phyloP scores from a whole-genome alignment of 495 filamentous ascomycete genomes.

The Aspergillus ellipticus region DNA sequence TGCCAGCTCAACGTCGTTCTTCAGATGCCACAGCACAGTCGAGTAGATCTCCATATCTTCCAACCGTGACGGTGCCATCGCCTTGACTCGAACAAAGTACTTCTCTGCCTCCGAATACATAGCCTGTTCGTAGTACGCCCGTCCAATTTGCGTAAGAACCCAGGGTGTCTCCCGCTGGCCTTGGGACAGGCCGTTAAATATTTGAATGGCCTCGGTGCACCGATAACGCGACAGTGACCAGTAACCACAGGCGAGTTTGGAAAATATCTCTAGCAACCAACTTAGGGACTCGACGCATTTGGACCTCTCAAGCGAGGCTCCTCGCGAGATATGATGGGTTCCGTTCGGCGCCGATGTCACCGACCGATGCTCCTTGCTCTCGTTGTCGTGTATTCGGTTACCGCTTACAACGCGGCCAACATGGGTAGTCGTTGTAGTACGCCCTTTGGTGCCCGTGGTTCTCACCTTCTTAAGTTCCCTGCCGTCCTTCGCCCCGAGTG shows the following conservation, averaged over 20 bases:
- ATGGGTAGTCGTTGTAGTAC: conserved; percentile 52
- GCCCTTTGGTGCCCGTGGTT: conserved; percentile 57
- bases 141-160: conserved; percentile 85
- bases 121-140: conserved; percentile 83
- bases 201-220: conserved; percentile 68
- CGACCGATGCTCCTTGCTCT: conserved; percentile 52
- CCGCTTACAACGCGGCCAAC: conserved; percentile 85
- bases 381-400: conserved; percentile 65
- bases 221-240: conserved; percentile 72
- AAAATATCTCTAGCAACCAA: conserved; percentile 78
- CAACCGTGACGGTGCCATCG: conserved; percentile 70
- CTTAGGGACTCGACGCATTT: conserved; percentile 73
- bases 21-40: conserved; percentile 93
- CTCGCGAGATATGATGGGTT: conserved; percentile 25
- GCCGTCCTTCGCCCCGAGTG: conserved; percentile 54
- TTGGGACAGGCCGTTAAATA: conserved; percentile 63
- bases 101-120: conserved; percentile 82
- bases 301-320: conserved; percentile 32
- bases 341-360: conserved; percentile 23
- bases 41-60: conserved; percentile 98
- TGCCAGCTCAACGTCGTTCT: conserved; percentile 84
- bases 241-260: conserved; percentile 76
- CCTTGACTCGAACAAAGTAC: conserved; percentile 70
- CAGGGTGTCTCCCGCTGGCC: conserved; percentile 90
- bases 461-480: conserved; percentile 77